Evolutionary conservation across 257 asterid genomes (phyloP), one percentile per base, ranked within the genome.

Genomic region (Ilex asprella): DNA sequence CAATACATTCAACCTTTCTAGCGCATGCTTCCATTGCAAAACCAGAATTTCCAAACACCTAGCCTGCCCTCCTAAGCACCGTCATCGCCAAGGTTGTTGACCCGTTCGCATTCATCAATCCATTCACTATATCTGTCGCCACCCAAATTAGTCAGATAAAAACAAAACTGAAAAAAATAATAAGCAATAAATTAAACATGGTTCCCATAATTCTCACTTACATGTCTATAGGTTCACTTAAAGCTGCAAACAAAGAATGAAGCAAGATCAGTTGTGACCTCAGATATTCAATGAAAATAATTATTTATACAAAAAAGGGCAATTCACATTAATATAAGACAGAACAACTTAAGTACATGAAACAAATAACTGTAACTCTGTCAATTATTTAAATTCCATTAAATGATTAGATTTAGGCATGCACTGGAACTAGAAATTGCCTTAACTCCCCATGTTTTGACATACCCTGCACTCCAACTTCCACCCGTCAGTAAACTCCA

Each of bases 51-150:
- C 55, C 8, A 30, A 31, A 59, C 55, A 62, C 27, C 15, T 12
- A n/a, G 10, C 31, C 4, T 47, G 50, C 56, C 29, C 21, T 55
- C 63, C 75, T 77, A 71, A 6, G 67, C 87, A 15, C 74, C 97
- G 11, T 87, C 98, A 1, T 35, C 41, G 8, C 8, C 96, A 15
- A 31, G 67, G 67, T 70, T 80, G 69, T 89, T 92, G 68, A 85
- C 95, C 0, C 92, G 89, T 60, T 92, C 98, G 11, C 99, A 92
- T 75, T 92, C 99, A 16, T 92, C 99, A 43, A 92, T 92, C 99
- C 99, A 92, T 69, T 92, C 99, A 56, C 97, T 80, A 60, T 92
- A 92, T 70, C 95, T 86, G 85, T 60, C 46, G 50, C 41, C 13
- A 54, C 13, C n/a, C 59, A 43, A 30, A 15, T 27, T 50, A 31